Percentiles rank a stretch among this genome's conserved stretches.
These are phyloP conservation scores for Pythium rhizo-oryzae DNA, from an alignment of 352 stramenopile genomes.

Conservation along the genomic window DNA sequence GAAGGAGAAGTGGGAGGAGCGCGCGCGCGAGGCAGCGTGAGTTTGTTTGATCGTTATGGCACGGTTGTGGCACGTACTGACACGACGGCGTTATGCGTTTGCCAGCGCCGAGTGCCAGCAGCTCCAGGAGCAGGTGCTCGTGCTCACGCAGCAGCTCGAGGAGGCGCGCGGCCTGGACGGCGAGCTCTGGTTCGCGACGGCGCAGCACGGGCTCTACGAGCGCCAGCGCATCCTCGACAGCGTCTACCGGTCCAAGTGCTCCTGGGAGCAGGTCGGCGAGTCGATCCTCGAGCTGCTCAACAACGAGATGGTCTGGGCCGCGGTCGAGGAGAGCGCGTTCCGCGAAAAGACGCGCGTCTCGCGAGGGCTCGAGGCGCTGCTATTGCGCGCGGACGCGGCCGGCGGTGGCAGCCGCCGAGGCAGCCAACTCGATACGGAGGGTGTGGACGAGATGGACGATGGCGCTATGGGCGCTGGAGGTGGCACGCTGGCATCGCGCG, in stretches of 20 bases:
- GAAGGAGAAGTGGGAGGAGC: slow-evolving; percentile 73
- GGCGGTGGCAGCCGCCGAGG: not conserved
- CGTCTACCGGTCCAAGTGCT: slow-evolving; percentile 53
- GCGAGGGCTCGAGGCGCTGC: slow-evolving; percentile 48
- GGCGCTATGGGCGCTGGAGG: not conserved
- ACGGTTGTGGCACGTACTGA: not conserved
- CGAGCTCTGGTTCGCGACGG: slow-evolving; percentile 47
- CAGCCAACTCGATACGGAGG: not conserved
- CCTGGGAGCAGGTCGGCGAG: slow-evolving; percentile 57
- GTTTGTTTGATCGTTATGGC: not conserved
- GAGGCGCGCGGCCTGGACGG: slow-evolving; percentile 29
- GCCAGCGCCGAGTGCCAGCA: slow-evolving; percentile 45
- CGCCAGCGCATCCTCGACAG: slow-evolving; percentile 60
- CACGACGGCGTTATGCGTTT: not conserved
- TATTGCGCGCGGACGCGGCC: slow-evolving; percentile 40
- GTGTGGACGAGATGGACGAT: not conserved
- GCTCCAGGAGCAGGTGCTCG: slow-evolving; percentile 48
- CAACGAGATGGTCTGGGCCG: slow-evolving; percentile 64
- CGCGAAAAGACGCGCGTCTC: slow-evolving; percentile 43
- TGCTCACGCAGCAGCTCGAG: slow-evolving; percentile 47
- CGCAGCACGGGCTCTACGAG: slow-evolving; percentile 43
- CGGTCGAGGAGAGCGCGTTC: slow-evolving; percentile 48
- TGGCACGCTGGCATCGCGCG: not conserved
- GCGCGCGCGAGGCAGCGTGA: slow-evolving; percentile 49
- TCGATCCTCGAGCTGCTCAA: slow-evolving; percentile 62